phyloP scores from a whole-genome alignment of 805 yeast genomes.

The Saccharomycopsis synnaedendra region DNA sequence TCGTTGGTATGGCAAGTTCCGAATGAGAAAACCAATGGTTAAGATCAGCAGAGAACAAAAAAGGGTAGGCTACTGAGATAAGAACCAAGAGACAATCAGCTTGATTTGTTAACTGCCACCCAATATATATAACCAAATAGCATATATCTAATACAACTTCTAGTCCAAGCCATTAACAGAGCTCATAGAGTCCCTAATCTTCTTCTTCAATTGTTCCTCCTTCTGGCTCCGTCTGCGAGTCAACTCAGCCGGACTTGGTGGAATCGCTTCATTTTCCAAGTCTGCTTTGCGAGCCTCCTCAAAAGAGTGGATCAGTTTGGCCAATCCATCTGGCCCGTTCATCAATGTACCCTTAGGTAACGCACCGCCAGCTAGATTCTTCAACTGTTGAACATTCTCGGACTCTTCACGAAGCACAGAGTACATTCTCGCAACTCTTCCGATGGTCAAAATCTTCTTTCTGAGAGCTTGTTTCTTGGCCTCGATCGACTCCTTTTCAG shows the following conservation, averaged over 20 bases:
- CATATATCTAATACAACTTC: too few species aligned
- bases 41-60: too few species aligned
- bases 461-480: slow-evolving; percentile 46
- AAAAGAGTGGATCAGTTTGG: slow-evolving; percentile 55
- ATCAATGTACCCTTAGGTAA: slow-evolving; percentile 80
- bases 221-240: slow-evolving; percentile 33
- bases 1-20: too few species aligned
- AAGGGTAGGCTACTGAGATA: too few species aligned
- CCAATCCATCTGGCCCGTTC: slow-evolving; percentile 74
- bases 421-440: slow-evolving; percentile 91
- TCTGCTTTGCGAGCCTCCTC: slow-evolving; percentile 80
- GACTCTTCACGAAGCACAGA: slow-evolving; percentile 79
- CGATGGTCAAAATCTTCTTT: slow-evolving; percentile 89
- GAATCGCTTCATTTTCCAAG: slow-evolving; percentile 74
- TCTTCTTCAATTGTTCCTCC: slow-evolving; percentile 29
- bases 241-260: slow-evolving; percentile 62
- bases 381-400: slow-evolving; percentile 73
- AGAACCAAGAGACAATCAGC: too few species aligned
- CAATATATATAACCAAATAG: too few species aligned
- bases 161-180: background rate
- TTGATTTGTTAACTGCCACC: too few species aligned
- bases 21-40: too few species aligned
- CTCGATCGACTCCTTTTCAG: slow-evolving; percentile 17
- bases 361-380: slow-evolving; percentile 58
- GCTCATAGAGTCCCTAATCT: slow-evolving; percentile 15